phyloP scores from a whole-genome alignment of 805 yeast species.

The Myxozyma mucilagina region DNA sequence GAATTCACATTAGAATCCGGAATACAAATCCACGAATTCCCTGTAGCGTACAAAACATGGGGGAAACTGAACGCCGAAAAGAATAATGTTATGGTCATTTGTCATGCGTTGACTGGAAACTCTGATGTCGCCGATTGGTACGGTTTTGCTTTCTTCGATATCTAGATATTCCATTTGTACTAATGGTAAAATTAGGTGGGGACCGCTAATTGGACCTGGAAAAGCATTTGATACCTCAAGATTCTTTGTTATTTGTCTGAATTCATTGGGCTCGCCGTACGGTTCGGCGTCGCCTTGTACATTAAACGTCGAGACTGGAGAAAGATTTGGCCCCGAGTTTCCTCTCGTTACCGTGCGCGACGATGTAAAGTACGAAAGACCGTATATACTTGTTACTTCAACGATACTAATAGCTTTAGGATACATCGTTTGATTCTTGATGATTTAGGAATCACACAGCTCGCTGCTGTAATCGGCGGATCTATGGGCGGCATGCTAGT shows the following conservation, averaged over 20 bases:
- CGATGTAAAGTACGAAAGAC: conserved; percentile 53
- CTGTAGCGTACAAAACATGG: conserved; percentile 96
- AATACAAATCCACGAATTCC: conserved; percentile 66
- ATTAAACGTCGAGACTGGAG: conserved; percentile 70
- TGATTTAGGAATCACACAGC: conserved; percentile 69
- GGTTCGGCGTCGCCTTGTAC: conserved; percentile 93
- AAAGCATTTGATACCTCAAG: conserved; percentile 88
- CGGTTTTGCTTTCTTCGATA: neutral
- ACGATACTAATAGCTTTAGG: conserved; percentile 32
- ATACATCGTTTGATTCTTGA: conserved; percentile 79
- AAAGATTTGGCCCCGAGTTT: conserved; percentile 88
- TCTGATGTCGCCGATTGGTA: conserved; percentile 92
- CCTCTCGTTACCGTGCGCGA: conserved; percentile 94
- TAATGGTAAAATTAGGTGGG: conserved; percentile 56
- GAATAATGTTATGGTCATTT: conserved; percentile 82
- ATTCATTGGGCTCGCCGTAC: conserved; percentile 94
- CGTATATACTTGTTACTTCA: neutral
- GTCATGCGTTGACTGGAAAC: conserved; percentile 95
- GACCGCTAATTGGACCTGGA: conserved; percentile 82
- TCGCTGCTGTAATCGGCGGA: conserved; percentile 91
- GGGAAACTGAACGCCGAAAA: conserved; percentile 71
- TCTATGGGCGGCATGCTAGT: conserved; percentile 99
- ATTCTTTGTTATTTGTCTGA: conserved; percentile 82
- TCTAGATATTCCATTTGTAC: neutral
- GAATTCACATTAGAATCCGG: conserved; percentile 78